Evolutionary conservation across 2,329 filamentous ascomycete species (phyloP).

Genomic region (Aspergillus neotritici): DNA sequence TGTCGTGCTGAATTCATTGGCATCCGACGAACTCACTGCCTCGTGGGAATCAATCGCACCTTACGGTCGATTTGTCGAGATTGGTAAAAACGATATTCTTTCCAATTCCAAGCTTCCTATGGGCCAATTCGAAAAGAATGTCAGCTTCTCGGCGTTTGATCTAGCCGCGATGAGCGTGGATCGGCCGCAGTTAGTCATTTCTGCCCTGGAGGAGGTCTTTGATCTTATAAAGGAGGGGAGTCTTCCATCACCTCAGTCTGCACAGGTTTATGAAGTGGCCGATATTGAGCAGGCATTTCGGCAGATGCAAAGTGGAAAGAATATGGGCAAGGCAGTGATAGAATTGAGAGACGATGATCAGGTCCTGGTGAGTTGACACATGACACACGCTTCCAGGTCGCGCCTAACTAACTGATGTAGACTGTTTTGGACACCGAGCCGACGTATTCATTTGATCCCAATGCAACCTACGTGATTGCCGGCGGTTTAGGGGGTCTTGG

Average conservation of each 20-base stretch:
- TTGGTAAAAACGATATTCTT: constrained; percentile 41
- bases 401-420: neutral
- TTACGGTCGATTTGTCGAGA: constrained; percentile 44
- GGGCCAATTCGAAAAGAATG: constrained; percentile 1
- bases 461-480: constrained; percentile 27
- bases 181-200: neutral
- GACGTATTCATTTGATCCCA: neutral
- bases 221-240: constrained; percentile 8
- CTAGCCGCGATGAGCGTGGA: constrained; percentile 4
- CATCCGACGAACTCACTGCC: constrained; percentile 9
- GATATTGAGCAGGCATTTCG: constrained; percentile 25
- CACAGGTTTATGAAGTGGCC: constrained; percentile 22
- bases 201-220: constrained; percentile 1
- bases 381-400: neutral
- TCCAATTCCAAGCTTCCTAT: neutral
- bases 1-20: constrained; percentile 14
- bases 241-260: constrained; percentile 25
- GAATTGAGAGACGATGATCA: constrained; percentile 4
- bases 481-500: constrained; percentile 33
- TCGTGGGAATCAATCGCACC: constrained; percentile 13
- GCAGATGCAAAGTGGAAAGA: constrained; percentile 29
- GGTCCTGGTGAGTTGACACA: constrained; percentile 2
- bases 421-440: constrained; percentile 4
- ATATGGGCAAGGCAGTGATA: constrained; percentile 38
- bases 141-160: constrained; percentile 6